Percentiles rank a stretch among this genome's conserved stretches.
Conservation (phyloP, 495 filamentous ascomycete species). For the Talaromyces borbonicus region DNA sequence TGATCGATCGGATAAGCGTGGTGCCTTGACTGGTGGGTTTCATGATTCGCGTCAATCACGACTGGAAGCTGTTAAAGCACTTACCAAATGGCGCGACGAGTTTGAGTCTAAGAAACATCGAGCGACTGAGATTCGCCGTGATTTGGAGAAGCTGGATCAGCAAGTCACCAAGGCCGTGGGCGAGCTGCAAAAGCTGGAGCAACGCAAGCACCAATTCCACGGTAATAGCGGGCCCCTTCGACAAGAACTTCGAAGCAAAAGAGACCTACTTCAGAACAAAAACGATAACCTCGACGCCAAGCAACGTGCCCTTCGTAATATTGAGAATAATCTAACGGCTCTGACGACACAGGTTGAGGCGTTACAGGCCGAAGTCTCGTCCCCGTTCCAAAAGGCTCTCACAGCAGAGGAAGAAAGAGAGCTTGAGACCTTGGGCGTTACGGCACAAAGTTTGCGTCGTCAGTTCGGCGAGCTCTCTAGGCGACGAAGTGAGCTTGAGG, state of each 20-base stretch:
- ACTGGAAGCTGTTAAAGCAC: slow-evolving; percentile 69
- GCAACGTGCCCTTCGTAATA: slow-evolving; percentile 53
- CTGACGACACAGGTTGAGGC: slow-evolving; percentile 62
- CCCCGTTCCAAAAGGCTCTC: slow-evolving; percentile 87
- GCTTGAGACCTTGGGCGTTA: slow-evolving; percentile 58
- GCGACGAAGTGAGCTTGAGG: slow-evolving; percentile 68
- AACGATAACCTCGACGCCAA: slow-evolving; percentile 68
- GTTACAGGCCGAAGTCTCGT: slow-evolving; percentile 67
- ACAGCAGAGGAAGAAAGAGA: slow-evolving; percentile 70
- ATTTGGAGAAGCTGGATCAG: slow-evolving; percentile 72
- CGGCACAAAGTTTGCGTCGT: slow-evolving; percentile 61
- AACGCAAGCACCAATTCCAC: slow-evolving; percentile 66
- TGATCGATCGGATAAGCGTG: slow-evolving; percentile 86
- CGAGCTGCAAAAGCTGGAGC: slow-evolving; percentile 74
- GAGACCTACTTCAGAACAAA: slow-evolving; percentile 59
- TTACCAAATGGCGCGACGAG: slow-evolving; percentile 63
- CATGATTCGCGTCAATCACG: slow-evolving; percentile 75
- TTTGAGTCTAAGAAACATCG: slow-evolving; percentile 56
- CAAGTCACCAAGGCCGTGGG: slow-evolving; percentile 73
- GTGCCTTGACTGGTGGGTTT: slow-evolving; percentile 89
- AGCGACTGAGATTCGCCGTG: slow-evolving; percentile 46
- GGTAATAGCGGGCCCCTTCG: slow-evolving; percentile 72
- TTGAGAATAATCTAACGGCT: slow-evolving; percentile 65
- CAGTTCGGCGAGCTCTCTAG: slow-evolving; percentile 65
- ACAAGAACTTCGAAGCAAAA: slow-evolving; percentile 61